A percentile compares a stretch with the other conserved stretches of the same genome.
Evolutionary conservation across 371 early-diverging fungal species (phyloP).

Genomic region (Apophysomyces variabilis): DNA sequence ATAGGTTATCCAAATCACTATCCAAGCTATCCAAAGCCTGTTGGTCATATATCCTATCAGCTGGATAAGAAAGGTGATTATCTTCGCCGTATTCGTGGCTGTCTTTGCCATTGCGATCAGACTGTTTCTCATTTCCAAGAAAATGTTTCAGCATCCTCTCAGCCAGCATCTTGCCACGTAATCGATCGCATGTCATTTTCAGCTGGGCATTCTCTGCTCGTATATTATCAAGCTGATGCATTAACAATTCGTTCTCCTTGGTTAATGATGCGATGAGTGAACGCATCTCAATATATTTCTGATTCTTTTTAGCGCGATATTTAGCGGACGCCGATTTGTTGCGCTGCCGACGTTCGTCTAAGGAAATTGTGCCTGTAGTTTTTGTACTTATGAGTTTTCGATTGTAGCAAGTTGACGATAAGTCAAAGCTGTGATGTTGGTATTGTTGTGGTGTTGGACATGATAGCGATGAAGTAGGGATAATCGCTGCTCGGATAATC

Average conservation of each 20-base stretch:
- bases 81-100: neutral
- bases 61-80: neutral
- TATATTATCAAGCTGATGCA: conserved; percentile 47
- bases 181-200: conserved; percentile 46
- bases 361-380: conserved; percentile 29
- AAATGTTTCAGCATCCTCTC: conserved; percentile 49
- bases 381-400: neutral
- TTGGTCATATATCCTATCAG: neutral
- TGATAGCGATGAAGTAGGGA: neutral
- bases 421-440: neutral
- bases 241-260: conserved; percentile 45
- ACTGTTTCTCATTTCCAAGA: conserved; percentile 10
- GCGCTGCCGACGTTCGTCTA: conserved; percentile 55
- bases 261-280: conserved; percentile 41
- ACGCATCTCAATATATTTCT: conserved; percentile 56
- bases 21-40: neutral
- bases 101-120: neutral
- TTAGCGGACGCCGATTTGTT: conserved; percentile 64
- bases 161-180: conserved; percentile 50
- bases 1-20: neutral
- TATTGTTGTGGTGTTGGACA: conserved; percentile 4
- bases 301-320: conserved; percentile 61
- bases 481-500: neutral
- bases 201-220: conserved; percentile 47
- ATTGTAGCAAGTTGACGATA: neutral